Evolutionary conservation across 164 flowering plant species (phyloP).

Genomic region (Chimonanthus praecox): DNA sequence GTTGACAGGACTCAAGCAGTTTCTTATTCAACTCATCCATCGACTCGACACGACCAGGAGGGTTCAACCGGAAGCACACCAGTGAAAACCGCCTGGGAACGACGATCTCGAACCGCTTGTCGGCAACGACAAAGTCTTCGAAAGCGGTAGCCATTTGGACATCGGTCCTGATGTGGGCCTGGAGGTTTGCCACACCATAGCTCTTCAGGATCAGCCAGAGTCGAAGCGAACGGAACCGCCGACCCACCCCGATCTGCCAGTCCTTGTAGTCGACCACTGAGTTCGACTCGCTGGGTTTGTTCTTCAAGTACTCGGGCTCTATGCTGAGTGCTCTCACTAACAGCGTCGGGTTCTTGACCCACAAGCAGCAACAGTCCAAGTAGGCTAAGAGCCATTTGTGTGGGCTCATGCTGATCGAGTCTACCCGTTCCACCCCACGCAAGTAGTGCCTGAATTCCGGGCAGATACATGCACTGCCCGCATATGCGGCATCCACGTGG

Average conservation of each 20-base stretch:
- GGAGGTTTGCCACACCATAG: too few relatives aligned
- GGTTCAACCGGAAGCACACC: conserved; percentile 9
- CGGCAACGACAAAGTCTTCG: conserved; percentile 6
- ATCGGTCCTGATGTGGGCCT: neutral
- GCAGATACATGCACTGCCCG: too few relatives aligned
- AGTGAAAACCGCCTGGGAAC: too few relatives aligned
- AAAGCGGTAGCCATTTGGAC: conserved; percentile 12
- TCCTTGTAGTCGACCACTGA: too few relatives aligned
- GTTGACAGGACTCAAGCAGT: too few relatives aligned
- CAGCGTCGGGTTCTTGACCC: conserved; percentile 5
- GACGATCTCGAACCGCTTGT: neutral
- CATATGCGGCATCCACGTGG: too few relatives aligned
- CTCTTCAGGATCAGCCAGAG: neutral
- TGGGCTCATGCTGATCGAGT: too few relatives aligned
- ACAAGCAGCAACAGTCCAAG: too few relatives aligned
- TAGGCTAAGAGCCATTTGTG: too few relatives aligned
- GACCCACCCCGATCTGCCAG: neutral
- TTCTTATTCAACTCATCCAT: neutral
- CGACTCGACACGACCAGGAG: conserved; percentile 17
- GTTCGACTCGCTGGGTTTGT: too few relatives aligned
- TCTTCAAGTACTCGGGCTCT: neutral
- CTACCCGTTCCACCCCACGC: neutral
- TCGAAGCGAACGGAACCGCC: conserved; percentile 4
- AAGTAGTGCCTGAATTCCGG: too few relatives aligned
- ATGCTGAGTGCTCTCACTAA: conserved; percentile 11